Conservation (phyloP, 2,329 filamentous ascomycete species). For the Colletotrichum sojae region DNA sequence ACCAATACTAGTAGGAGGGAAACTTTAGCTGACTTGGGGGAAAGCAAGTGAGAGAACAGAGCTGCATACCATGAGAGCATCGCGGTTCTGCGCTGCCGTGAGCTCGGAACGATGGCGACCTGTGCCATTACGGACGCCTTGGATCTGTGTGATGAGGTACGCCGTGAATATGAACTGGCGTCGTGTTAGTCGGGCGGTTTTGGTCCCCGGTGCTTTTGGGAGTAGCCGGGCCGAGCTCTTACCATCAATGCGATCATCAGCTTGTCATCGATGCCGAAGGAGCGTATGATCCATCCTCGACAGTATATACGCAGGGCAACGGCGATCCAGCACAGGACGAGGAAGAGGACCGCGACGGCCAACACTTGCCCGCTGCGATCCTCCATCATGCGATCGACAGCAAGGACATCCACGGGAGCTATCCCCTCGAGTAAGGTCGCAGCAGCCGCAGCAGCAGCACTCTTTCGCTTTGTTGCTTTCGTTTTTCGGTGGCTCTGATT, state of each 20-base stretch:
- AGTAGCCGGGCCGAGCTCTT: constrained; percentile 15
- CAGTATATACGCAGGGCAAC: constrained; percentile 50
- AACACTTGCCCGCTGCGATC: constrained; percentile 46
- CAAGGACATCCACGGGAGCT: constrained; percentile 22
- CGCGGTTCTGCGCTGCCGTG: constrained; percentile 39
- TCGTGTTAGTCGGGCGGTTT: constrained; percentile 25
- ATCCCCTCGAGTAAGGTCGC: background rate
- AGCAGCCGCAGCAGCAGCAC: background rate
- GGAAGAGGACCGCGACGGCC: constrained; percentile 49
- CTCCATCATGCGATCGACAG: constrained; percentile 26
- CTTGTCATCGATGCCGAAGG: constrained; percentile 52
- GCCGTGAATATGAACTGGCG: constrained; percentile 44
- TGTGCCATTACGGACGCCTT: constrained; percentile 48
- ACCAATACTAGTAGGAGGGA: constrained; percentile 49
- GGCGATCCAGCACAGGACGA: constrained; percentile 51
- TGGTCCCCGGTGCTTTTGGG: background rate
- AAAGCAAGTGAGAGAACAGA: too few species aligned
- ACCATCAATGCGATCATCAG: constrained; percentile 51
- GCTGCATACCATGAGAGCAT: constrained; percentile 49
- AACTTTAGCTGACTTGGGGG: constrained; percentile 14
- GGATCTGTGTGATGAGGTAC: constrained; percentile 44
- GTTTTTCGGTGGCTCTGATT: background rate
- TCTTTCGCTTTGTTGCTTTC: background rate
- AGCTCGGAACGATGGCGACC: constrained; percentile 46
- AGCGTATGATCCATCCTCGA: constrained; percentile 50